These are phyloP conservation scores for Grigorovia transvaalensis DNA, from an alignment of 805 yeast genomes.

Conservation along the genomic window DNA sequence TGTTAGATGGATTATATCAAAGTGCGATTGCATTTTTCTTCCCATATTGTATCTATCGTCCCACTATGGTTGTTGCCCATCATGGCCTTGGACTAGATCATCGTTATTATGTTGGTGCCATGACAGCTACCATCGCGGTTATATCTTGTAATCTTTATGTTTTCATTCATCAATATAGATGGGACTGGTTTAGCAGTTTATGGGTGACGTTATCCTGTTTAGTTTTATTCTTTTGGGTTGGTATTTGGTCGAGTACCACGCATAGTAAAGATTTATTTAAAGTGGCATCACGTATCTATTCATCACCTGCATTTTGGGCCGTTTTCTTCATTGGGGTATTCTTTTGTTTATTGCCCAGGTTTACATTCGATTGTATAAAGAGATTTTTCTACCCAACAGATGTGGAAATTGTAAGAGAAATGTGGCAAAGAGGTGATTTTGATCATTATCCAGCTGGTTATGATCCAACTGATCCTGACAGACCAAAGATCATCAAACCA, in stretches of 20 bases:
- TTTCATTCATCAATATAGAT: conserved; percentile 56
- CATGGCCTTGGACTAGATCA: conserved; percentile 58
- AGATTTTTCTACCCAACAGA: conserved; percentile 53
- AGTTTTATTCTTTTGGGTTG: conserved; percentile 65
- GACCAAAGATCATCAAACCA: conserved; percentile 42
- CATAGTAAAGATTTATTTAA: conserved; percentile 53
- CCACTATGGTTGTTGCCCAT: conserved; percentile 34
- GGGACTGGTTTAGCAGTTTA: conserved; percentile 67
- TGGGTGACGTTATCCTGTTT: conserved; percentile 49
- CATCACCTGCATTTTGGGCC: conserved; percentile 56
- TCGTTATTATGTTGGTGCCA: conserved; percentile 60
- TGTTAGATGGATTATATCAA: conserved; percentile 71
- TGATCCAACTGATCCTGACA: conserved; percentile 73
- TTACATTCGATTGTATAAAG: conserved; percentile 45
- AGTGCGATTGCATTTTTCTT: conserved; percentile 62
- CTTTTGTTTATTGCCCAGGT: conserved; percentile 58
- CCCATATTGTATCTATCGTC: conserved; percentile 49
- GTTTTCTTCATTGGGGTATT: conserved; percentile 54
- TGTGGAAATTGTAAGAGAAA: conserved; percentile 63
- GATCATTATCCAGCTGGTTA: conserved; percentile 54
- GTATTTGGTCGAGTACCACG: conserved; percentile 56
- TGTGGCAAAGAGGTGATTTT: conserved; percentile 56
- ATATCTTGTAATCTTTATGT: conserved; percentile 58
- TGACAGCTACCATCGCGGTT: conserved; percentile 57
- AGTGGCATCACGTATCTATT: conserved; percentile 55